Evolutionary conservation across 208 protist species (phyloP), one percentile per base, ranked within the genome.

Genomic region (Angomonas ambiguus): DNA sequence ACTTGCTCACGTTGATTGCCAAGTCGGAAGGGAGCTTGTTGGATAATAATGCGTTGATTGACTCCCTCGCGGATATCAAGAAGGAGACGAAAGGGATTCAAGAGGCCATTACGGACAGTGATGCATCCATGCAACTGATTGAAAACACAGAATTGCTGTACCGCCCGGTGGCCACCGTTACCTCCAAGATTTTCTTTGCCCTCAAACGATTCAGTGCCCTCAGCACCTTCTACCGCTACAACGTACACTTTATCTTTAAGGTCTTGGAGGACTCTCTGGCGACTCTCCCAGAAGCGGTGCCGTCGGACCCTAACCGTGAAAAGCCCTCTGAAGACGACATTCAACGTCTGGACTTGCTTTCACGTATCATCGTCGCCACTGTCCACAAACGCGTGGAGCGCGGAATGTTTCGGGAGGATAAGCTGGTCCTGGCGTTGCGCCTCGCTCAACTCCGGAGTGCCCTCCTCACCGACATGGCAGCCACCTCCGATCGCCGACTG

Each of bases 211-310:
- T 99, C 49, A 77, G 77, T 49, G 91, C 96, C 68, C 65, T 99
- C 5, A 96, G 97, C 78, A 83, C 81, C 38, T 86, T 99, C 33
- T 99, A 99, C 79, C 97, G 97, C 48, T 99, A 97, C 81, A 97
- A 96, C 51, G 80, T 99, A 5, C 57, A 88, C 41, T 98, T 98
- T 76, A 98, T 99, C 65, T 88, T 99, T 49, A 75, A 87, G 11
- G 80, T 99, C 41, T 81, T 99, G 58, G 60, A 92, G 34, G 80
- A 85, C 56, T 83, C 97, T 4, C 82, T 98, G 6, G 63, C 61
- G 22, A 61, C 80, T 24, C 67, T 92, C n/a, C 81, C 87, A 0
- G 56, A 30, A 42, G 18, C 16, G 4, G 13, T 28, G 27, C 18
- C 18, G 8, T 27, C 55, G 11, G 51, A 34, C 34, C 25, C 33